phyloP scores from a whole-genome alignment of 2,329 filamentous ascomycete species.

The Aspergillus pseudoglaucus region DNA sequence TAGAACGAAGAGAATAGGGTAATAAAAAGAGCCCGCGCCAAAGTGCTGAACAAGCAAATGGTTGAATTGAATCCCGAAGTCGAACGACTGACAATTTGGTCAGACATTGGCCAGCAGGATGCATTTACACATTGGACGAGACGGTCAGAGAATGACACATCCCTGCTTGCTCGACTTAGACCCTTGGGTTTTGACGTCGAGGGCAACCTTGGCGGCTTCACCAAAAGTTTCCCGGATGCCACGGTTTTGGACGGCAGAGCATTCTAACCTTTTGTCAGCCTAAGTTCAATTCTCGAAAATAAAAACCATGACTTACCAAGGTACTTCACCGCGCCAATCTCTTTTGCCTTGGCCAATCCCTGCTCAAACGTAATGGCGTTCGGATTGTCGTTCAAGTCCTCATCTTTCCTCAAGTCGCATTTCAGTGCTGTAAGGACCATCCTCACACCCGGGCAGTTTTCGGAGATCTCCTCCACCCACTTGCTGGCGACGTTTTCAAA shows the following conservation, averaged over 20 bases:
- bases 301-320: slow-evolving; percentile 52
- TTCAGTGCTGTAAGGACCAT: slow-evolving; percentile 93
- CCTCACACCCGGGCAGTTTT: slow-evolving; percentile 94
- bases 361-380: slow-evolving; percentile 75
- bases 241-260: slow-evolving; percentile 95
- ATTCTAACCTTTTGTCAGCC: slow-evolving; percentile 53
- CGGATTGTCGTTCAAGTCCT: slow-evolving; percentile 62
- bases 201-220: slow-evolving; percentile 87
- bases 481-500: slow-evolving; percentile 98
- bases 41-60: slow-evolving; percentile 6
- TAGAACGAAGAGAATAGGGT: slow-evolving; percentile 12
- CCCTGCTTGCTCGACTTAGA: slow-evolving; percentile 24
- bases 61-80: slow-evolving; percentile 1
- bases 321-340: slow-evolving; percentile 88
- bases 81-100: too few relatives aligned
- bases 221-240: slow-evolving; percentile 99
- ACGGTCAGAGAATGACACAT: slow-evolving; percentile 31
- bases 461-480: slow-evolving; percentile 95
- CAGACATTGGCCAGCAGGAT: background rate
- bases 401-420: slow-evolving; percentile 85
- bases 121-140: slow-evolving; percentile 5
- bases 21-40: slow-evolving; percentile 7
- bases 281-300: background rate
- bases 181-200: slow-evolving; percentile 46
- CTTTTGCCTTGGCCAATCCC: slow-evolving; percentile 81